Evolutionary conservation across 2,329 filamentous ascomycete genomes (phyloP), one percentile per base, ranked within the genome.

Genomic region (Ascochyta pisi): DNA sequence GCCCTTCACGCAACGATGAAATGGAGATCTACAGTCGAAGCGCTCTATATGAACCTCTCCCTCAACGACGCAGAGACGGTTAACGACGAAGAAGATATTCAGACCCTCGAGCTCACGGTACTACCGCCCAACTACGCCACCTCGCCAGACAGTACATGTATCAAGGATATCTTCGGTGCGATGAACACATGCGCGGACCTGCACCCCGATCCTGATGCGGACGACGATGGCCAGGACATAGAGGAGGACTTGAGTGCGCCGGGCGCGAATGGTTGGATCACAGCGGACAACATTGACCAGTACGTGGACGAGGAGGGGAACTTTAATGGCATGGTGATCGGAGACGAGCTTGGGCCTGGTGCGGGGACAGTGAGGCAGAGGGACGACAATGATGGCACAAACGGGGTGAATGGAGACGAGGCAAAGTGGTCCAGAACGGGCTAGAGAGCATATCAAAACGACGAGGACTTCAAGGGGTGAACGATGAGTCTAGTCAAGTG

Each of bases 251-350:
- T 68, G 3, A 86, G 87, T 0, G 84, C 90, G 74, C 89, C 90
- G 0, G 89, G 90, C 1, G 91, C 89, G 45, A 85, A 85, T 0
- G 90, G 90, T 0, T 94, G 90, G 90, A 92, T 98, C 70, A 98
- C 94, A 15, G 90, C 91, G 8, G 94, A 96, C 53, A 98, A 97
- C 67, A 88, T 96, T 73, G 82, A 89, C 61, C 85, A 96, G 64
- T 96, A 87, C 70, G 45, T 74, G 41, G 74, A 77, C 54, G 75
- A 73, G 42, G 64, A 76, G 29, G 76, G 75, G 1, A 76, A 77
- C 41, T 77, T 77, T 24, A 66, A 62, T 31, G 74, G 72, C 2
- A 63, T 60, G 45, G 63, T 71, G 3, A 53, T 68, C 46, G 68
- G 68, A 12, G 64, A 61, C 29, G 65, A 66, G 34, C 47, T 77